phyloP scores from a whole-genome alignment of 2,329 filamentous ascomycete genomes.

The Akanthomyces dipterigenus region DNA sequence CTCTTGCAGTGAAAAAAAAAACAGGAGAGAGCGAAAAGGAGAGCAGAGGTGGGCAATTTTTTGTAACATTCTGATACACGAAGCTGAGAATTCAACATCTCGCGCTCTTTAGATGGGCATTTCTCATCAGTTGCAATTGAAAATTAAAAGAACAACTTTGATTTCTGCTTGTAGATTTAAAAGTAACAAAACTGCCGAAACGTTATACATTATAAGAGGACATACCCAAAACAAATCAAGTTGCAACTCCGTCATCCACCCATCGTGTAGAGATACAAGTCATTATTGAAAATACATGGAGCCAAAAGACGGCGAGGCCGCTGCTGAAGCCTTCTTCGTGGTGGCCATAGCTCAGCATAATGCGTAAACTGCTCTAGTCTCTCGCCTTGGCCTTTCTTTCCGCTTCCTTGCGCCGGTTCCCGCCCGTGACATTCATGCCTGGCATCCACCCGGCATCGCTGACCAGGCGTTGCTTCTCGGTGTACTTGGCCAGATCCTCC shows the following conservation, averaged over 20 bases:
- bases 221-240: not conserved
- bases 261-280: not conserved
- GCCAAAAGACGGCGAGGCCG: no score
- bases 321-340: no score
- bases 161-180: not conserved
- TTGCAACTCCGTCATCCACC: no score
- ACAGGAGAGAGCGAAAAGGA: not conserved
- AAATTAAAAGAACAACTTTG: not conserved
- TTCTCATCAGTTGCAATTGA: not conserved
- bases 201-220: not conserved
- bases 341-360: no score
- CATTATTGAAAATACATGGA: not conserved
- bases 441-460: slow-evolving; percentile 8
- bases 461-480: slow-evolving; percentile 11
- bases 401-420: slow-evolving; percentile 29
- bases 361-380: not conserved
- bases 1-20: not conserved
- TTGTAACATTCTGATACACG: not conserved
- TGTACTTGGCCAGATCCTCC: slow-evolving; percentile 63
- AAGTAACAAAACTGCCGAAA: not conserved
- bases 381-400: slow-evolving; percentile 20
- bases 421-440: slow-evolving; percentile 25
- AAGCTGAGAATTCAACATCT: slow-evolving; percentile 5
- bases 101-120: not conserved
- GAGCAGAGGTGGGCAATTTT: no score